Base-by-base conservation (phyloP, 139 green algal genomes). In the Nannochloris sp. region DNA sequence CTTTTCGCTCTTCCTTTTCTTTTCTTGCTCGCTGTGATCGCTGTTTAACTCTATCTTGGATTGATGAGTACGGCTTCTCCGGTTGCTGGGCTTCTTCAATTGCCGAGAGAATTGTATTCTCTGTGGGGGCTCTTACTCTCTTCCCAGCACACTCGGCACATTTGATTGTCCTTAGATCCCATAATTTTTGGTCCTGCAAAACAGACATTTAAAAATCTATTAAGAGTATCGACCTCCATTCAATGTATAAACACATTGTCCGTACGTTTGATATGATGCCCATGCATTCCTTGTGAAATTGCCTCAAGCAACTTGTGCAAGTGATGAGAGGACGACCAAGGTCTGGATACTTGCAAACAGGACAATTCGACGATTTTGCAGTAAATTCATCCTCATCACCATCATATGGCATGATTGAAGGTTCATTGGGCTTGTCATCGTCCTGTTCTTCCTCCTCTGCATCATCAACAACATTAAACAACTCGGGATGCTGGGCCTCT, bases 281-380 rank as follows among this genome's bases (percentile, higher is more conserved):
- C 5, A 69, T 59, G 48, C 79, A 85, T 29, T 65, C 62, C 36
- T 70, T 66, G 55, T 85, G 79, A 45, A 75, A 81, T 62, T 70
- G 79, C 25, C 62, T 33, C 33, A 72, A 64, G 69, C 79, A 85
- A 49, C n/a, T n/a, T 36, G 65, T 73, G 49, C 79, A 85, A 31
- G 58, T 33, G 30, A 78, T 31, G 17, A 77, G 59, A 28, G 69
- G 40, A 23, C 72, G 53, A 25, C 68, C 72, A n/a, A 63, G 56
- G 53, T 79, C 72, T 25, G 72, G 68, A 30, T 51, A 62, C 61
- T 72, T 61, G 68, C 72, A 79, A 26, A 79, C 61, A 33, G 70
- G 70, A 68, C 72, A 79, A 28, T 62, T 53, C 14, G 64, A 37
- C 36, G 25, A 17, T 40, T 5, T 2, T 25, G 17, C 65, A 37